These are phyloP conservation scores for Botrytis aclada DNA, from an alignment of 2,329 filamentous ascomycete species.

Conservation along the genomic window DNA sequence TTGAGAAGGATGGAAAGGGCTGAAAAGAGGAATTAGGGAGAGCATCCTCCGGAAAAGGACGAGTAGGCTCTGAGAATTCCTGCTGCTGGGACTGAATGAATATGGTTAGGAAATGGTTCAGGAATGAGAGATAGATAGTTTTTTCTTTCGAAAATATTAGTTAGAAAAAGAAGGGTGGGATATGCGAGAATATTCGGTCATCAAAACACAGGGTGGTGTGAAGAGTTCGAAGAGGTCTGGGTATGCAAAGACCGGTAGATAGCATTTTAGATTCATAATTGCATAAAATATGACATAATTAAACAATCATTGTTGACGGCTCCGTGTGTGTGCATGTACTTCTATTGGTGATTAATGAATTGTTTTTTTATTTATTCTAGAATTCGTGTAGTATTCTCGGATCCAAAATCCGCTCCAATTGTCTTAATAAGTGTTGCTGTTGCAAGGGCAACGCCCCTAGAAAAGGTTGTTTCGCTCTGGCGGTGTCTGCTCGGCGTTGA, in stretches of 20 bases:
- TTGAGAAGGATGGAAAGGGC: not conserved
- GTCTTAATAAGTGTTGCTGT: not conserved
- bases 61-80: not conserved
- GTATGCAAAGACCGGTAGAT: not conserved
- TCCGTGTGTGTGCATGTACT: not conserved
- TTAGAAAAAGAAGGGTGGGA: not conserved
- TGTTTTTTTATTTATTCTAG: not conserved
- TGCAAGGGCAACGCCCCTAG: not conserved
- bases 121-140: not conserved
- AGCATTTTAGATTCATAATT: not conserved
- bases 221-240: not conserved
- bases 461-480: not conserved
- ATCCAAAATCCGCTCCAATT: not conserved
- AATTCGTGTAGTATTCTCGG: not conserved
- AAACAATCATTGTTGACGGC: not conserved
- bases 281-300: not conserved
- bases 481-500: not conserved
- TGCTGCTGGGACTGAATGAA: not conserved
- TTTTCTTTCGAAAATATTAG: not conserved
- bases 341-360: not conserved
- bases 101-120: not conserved
- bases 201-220: not conserved
- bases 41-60: not conserved
- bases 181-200: not conserved
- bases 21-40: not conserved